A percentile compares a stretch with the other conserved stretches of the same genome.
These are phyloP conservation scores for Clonostachys sp. DNA, from an alignment of 2,329 filamentous ascomycete genomes.

Conservation along the genomic window DNA sequence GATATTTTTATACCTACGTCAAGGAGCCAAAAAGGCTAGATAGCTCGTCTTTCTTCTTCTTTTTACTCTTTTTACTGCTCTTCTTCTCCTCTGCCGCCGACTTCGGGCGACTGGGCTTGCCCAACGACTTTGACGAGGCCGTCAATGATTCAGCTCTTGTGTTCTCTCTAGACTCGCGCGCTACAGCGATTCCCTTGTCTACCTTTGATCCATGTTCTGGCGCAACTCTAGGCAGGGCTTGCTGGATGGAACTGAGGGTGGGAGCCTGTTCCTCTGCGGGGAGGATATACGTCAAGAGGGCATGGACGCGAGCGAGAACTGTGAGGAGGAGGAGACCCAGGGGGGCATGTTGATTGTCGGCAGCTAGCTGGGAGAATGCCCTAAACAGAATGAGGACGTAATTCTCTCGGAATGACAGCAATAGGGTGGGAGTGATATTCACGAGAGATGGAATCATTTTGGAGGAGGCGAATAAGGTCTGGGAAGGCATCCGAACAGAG, in stretches of 20 bases:
- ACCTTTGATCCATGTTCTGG: too few relatives aligned
- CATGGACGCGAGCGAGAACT: conserved; percentile 54
- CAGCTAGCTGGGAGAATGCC: conserved; percentile 64
- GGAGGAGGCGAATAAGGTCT: background rate
- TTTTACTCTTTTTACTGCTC: conserved; percentile 45
- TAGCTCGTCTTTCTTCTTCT: conserved; percentile 59
- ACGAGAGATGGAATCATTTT: background rate
- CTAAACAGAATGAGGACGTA: conserved; percentile 20
- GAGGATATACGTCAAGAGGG: conserved; percentile 30
- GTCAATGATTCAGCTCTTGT: too few relatives aligned
- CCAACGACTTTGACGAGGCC: too few relatives aligned
- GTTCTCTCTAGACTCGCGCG: too few relatives aligned
- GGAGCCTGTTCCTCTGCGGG: conserved; percentile 7
- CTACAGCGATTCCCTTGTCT: too few relatives aligned
- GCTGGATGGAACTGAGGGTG: background rate
- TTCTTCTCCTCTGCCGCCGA: conserved; percentile 17
- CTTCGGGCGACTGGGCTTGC: too few relatives aligned
- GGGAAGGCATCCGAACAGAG: too few relatives aligned
- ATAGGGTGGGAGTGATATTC: background rate
- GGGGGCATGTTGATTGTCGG: conserved; percentile 68
- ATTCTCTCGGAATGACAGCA: too few relatives aligned
- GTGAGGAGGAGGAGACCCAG: conserved; percentile 67
- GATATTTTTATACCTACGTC: conserved; percentile 6
- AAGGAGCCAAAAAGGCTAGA: conserved; percentile 68
- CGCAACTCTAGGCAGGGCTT: too few relatives aligned